Base-by-base conservation (phyloP, 306 rosid species). In the Vicia villosa region DNA sequence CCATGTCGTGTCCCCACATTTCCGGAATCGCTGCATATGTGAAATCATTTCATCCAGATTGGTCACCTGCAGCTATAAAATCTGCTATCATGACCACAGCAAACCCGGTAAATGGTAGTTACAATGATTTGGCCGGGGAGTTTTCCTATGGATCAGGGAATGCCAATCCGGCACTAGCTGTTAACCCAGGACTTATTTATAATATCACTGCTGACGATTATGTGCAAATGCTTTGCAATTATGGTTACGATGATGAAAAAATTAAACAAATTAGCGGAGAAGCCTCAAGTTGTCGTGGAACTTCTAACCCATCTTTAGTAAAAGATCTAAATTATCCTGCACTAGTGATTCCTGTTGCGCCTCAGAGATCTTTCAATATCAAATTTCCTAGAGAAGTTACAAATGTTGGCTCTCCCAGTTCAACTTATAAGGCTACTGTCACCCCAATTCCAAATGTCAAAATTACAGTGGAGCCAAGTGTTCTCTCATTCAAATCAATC, bases 131-230 rank as follows among this genome's bases (percentile, higher is more conserved):
- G 32, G 32, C 32, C 3, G 32, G 6, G 1, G 66, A 70, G 21
- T 70, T 8, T 70, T 10, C 66, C 15, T 70, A 70, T 15, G 66
- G 45, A 1, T 10, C 75, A 3, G 75, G 74, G 5, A 26, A 40
- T 40, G 42, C 40, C 14, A 69, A 69, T 26, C 65, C 65, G 1
- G 7, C 0, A 22, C 19, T n/a, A 40, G 65, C 52, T 10, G 4
- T 69, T 41, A 9, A 26, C 1, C 65, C 74, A 19, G 65, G 74
- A 41, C 65, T 38, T 55, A 42, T 55, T n/a, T 69, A 69, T 55
- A 65, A 69, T 28, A 69, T 69, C 11, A 8, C 10, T 3, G 52
- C 36, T 6, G 22, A 38, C 1, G 63, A 69, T 4, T 54, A 69
- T n/a, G 1, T 69, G 8, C 24, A 43, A 65, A 43, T 43, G 70